Percentiles rank a stretch among this genome's conserved stretches.
phyloP scores from a whole-genome alignment of 768 basidiomycete species.

The Pleurotus tuoliensis region DNA sequence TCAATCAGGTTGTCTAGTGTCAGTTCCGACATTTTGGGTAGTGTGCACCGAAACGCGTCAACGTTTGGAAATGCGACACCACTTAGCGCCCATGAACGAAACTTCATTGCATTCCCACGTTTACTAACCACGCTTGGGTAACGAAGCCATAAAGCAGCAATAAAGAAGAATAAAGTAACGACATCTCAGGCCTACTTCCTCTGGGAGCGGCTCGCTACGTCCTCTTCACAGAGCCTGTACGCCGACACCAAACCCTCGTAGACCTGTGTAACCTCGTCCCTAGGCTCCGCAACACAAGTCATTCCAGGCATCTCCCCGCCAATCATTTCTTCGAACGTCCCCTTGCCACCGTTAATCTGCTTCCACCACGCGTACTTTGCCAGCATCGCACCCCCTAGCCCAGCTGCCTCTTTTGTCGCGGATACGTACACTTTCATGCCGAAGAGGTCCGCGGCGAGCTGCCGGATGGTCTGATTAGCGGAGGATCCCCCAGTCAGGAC shows the following conservation, averaged over 20 bases:
- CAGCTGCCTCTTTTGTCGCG: conserved; percentile 64
- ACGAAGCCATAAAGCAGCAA: not conserved
- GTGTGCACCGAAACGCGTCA: not conserved
- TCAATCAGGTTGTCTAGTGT: conserved; percentile 74
- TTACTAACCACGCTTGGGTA: not conserved
- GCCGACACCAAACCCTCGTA: conserved; percentile 51
- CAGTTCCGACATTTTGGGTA: conserved; percentile 59
- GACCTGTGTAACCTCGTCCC: conserved; percentile 35
- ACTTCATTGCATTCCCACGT: not conserved
- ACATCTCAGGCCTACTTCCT: not conserved
- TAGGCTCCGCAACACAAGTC: conserved; percentile 60
- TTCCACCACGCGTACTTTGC: conserved; percentile 74
- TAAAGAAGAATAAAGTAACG: not conserved
- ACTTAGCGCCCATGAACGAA: too few species aligned
- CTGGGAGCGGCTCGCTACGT: conserved; percentile 28
- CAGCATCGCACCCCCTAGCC: conserved; percentile 66
- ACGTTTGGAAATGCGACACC: too few species aligned
- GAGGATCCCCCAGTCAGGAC: conserved; percentile 80
- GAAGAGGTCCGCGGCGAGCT: conserved; percentile 78
- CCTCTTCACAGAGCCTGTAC: conserved; percentile 57
- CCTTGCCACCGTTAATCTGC: conserved; percentile 31
- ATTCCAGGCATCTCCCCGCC: conserved; percentile 46
- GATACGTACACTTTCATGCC: conserved; percentile 70
- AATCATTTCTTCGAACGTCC: conserved; percentile 61
- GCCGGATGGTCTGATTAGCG: conserved; percentile 66